phyloP scores from a whole-genome alignment of 192 early-diverging fungal genomes.

The Linnemannia schmuckeri region DNA sequence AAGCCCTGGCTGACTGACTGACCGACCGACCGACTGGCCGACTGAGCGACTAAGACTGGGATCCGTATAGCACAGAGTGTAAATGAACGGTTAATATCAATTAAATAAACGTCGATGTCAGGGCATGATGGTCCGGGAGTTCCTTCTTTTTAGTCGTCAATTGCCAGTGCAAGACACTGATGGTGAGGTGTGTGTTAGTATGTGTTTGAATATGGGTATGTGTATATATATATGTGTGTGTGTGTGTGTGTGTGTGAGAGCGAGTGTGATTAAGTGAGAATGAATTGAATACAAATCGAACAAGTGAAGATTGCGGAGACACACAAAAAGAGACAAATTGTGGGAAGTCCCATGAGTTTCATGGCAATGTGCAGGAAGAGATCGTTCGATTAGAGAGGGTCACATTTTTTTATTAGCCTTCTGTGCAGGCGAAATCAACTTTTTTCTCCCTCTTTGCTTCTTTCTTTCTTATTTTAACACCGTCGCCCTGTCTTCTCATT shows the following conservation, averaged over 20 bases:
- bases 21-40: too few species aligned
- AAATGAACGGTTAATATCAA: too few species aligned
- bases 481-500: neutral
- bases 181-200: too few species aligned
- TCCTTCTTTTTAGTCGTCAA: too few species aligned
- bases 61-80: too few species aligned
- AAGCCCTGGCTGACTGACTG: too few species aligned
- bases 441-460: constrained; percentile 1
- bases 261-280: neutral
- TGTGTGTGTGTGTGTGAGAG: neutral
- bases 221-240: neutral
- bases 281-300: neutral
- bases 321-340: neutral
- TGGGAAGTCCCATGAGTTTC: too few species aligned
- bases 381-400: neutral
- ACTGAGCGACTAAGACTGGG: too few species aligned
- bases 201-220: too few species aligned
- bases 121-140: too few species aligned
- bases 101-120: too few species aligned
- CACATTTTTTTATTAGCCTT: neutral
- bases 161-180: too few species aligned
- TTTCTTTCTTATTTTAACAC: constrained; percentile 4
- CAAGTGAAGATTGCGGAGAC: neutral
- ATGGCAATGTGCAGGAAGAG: neutral
- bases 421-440: constrained; percentile 4